Conservation (phyloP, 495 filamentous ascomycete species). For the Emericellopsis terricola region DNA sequence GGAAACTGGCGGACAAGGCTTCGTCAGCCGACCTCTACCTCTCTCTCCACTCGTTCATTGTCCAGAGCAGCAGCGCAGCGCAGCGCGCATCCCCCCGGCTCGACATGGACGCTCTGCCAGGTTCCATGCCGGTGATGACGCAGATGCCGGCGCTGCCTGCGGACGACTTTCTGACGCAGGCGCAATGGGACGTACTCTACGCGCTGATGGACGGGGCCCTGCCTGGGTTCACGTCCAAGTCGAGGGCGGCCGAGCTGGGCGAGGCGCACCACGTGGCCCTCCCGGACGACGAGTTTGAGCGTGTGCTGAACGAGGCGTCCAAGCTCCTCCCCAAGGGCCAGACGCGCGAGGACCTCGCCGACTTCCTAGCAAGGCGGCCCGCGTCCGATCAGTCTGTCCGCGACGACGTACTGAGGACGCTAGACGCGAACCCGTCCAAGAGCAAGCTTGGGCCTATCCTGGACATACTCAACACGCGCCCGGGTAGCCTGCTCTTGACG, state of each 20-base stretch:
- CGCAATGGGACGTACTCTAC: constrained; percentile 1
- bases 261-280: background rate
- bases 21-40: too few relatives aligned
- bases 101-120: too few relatives aligned
- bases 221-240: background rate
- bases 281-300: constrained; percentile 1
- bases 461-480: constrained; percentile 36
- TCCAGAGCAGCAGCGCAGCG: too few relatives aligned
- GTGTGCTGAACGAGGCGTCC: background rate
- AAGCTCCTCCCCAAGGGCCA: background rate
- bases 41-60: too few relatives aligned
- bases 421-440: constrained; percentile 9
- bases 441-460: constrained; percentile 11
- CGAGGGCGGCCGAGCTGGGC: background rate
- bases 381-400: constrained; percentile 11
- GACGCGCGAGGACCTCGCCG: constrained; percentile 7
- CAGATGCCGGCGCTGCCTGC: background rate
- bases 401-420: constrained; percentile 7
- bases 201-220: constrained; percentile 2
- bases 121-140: too few relatives aligned
- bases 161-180: constrained; percentile 1
- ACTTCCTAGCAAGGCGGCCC: constrained; percentile 16
- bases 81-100: too few relatives aligned
- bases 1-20: too few relatives aligned
- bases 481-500: constrained; percentile 49